phyloP scores from a whole-genome alignment of 2,329 filamentous ascomycete species.

The Simplicillium aogashimaense region DNA sequence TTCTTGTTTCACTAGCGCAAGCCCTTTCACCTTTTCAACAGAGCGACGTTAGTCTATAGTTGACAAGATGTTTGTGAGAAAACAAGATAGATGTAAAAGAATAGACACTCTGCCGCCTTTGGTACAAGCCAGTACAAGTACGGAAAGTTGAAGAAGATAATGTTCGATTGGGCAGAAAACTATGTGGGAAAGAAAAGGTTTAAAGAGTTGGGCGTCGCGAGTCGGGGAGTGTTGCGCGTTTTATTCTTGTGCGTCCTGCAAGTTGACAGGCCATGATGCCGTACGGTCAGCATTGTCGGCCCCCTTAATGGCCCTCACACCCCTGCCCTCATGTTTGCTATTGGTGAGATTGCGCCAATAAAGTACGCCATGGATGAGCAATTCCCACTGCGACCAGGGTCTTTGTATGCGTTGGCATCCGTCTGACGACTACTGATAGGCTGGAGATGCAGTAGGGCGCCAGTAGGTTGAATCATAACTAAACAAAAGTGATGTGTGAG shows the following conservation, averaged over 20 bases:
- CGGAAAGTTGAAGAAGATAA: too few relatives aligned
- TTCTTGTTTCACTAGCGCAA: too few relatives aligned
- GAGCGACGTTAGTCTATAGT: too few relatives aligned
- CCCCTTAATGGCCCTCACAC: not conserved
- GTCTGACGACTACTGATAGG: conserved; percentile 1
- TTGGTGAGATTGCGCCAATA: conserved; percentile 3
- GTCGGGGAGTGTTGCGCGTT: conserved; percentile 24
- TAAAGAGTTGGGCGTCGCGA: conserved; percentile 25
- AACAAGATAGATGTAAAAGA: too few relatives aligned
- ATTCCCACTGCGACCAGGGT: conserved; percentile 4
- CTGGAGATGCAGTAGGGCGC: conserved; percentile 1
- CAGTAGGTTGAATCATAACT: conserved; percentile 5
- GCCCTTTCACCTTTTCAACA: too few relatives aligned
- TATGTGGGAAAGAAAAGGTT: conserved; percentile 25
- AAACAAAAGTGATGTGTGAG: not conserved
- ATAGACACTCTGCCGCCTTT: too few relatives aligned
- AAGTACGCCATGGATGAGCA: conserved; percentile 3
- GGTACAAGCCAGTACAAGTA: not conserved
- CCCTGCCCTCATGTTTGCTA: not conserved
- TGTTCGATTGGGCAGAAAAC: conserved; percentile 14
- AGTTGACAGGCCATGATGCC: too few relatives aligned
- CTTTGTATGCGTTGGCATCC: conserved; percentile 3
- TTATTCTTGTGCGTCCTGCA: conserved; percentile 18
- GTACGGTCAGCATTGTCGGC: too few relatives aligned
- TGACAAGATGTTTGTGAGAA: too few relatives aligned